These are phyloP conservation scores for Primulina eburnea DNA, from an alignment of 257 asterid species.

Conservation along the genomic window DNA sequence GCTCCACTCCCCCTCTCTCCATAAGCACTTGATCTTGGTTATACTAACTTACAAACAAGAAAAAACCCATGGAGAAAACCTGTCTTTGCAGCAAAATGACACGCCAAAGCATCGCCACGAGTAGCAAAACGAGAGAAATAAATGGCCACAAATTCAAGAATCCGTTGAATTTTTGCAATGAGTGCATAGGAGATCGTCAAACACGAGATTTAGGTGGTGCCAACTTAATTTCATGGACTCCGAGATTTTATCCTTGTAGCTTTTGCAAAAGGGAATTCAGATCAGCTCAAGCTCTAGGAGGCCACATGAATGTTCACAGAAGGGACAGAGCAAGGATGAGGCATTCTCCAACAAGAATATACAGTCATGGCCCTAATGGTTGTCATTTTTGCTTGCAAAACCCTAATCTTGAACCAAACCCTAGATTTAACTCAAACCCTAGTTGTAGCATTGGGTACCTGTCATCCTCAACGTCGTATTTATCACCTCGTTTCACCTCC, in stretches of 20 bases:
- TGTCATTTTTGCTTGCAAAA: slow-evolving; percentile 22
- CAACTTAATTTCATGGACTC: slow-evolving; percentile 77
- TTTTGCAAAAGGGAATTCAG: slow-evolving; percentile 87
- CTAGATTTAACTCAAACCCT: slow-evolving; percentile 47
- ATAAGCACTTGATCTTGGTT: neutral
- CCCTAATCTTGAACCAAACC: slow-evolving; percentile 56
- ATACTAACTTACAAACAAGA: slow-evolving; percentile 13
- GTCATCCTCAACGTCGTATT: neutral
- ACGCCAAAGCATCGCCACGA: slow-evolving; percentile 12
- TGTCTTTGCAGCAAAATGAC: slow-evolving; percentile 21
- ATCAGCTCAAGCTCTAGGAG: slow-evolving; percentile 97
- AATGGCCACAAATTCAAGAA: slow-evolving; percentile 35
- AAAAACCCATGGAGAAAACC: slow-evolving; percentile 24
- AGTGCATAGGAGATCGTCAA: neutral
- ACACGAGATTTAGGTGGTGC: slow-evolving; percentile 44
- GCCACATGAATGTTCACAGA: slow-evolving; percentile 96
- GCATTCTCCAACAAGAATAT: slow-evolving; percentile 38
- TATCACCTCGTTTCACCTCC: slow-evolving; percentile 33
- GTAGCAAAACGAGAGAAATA: slow-evolving; percentile 29
- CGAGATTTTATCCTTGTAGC: slow-evolving; percentile 74
- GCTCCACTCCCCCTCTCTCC: neutral
- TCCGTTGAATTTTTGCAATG: slow-evolving; percentile 15
- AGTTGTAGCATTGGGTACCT: slow-evolving; percentile 5
- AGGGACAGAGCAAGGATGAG: slow-evolving; percentile 74
- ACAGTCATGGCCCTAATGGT: neutral